Conservation (phyloP, 2,329 filamentous ascomycete genomes). For the Remersonia thermophila region DNA sequence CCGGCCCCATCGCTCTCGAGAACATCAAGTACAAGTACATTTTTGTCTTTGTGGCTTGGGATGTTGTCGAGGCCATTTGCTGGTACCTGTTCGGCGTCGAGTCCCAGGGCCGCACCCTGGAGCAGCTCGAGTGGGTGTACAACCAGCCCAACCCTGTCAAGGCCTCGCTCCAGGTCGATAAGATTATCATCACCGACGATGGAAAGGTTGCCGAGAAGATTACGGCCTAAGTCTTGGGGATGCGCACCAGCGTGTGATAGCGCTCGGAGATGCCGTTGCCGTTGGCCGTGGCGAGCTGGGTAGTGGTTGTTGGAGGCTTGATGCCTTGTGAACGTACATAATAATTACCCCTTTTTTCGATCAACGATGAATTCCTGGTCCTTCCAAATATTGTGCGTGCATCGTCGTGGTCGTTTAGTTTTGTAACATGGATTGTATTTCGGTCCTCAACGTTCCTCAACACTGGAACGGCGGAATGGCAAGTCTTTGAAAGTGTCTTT, state of each 20-base stretch:
- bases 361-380: too few relatives aligned
- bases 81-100: constrained; percentile 38
- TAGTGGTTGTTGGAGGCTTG: too few relatives aligned
- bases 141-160: constrained; percentile 37
- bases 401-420: too few relatives aligned
- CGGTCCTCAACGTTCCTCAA: too few relatives aligned
- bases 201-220: constrained; percentile 35
- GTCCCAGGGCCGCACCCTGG: constrained; percentile 36
- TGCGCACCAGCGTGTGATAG: not conserved
- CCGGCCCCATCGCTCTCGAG: constrained; percentile 31
- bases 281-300: too few relatives aligned
- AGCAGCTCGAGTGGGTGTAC: constrained; percentile 39
- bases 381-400: too few relatives aligned
- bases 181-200: constrained; percentile 33
- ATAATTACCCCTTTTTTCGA: too few relatives aligned
- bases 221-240: constrained; percentile 11
- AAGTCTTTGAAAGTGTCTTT: too few relatives aligned
- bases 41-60: constrained; percentile 38
- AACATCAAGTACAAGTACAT: constrained; percentile 33
- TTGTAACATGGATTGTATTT: too few relatives aligned
- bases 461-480: too few relatives aligned
- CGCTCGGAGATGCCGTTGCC: not conserved
- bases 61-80: constrained; percentile 27
- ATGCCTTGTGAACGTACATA: too few relatives aligned
- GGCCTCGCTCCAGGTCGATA: constrained; percentile 34